phyloP scores from a whole-genome alignment of 2,329 filamentous ascomycete genomes.

The Hypoxylon sp. region DNA sequence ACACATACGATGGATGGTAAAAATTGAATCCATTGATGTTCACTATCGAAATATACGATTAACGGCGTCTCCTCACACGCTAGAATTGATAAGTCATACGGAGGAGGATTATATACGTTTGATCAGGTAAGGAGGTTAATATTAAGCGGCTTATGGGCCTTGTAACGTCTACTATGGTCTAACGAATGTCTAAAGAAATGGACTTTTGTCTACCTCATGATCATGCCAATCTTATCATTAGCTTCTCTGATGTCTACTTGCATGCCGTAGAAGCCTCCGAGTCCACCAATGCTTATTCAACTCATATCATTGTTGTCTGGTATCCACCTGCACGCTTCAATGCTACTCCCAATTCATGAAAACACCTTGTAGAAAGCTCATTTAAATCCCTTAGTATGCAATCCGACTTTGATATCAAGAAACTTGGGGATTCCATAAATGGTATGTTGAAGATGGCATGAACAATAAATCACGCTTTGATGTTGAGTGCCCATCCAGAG shows the following conservation, averaged over 20 bases:
- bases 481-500: slow-evolving; percentile 38
- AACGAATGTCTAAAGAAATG: slow-evolving; percentile 32
- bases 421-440: background rate
- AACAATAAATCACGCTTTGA: slow-evolving; percentile 34
- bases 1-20: background rate
- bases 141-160: slow-evolving; percentile 19
- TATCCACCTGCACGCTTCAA: slow-evolving; percentile 19
- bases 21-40: background rate
- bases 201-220: slow-evolving; percentile 32
- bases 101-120: background rate
- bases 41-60: background rate
- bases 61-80: background rate
- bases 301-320: background rate
- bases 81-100: too few species aligned
- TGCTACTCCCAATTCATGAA: background rate
- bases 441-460: background rate
- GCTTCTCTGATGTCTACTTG: slow-evolving; percentile 5
- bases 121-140: slow-evolving; percentile 4
- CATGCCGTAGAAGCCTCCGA: background rate
- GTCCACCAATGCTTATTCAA: slow-evolving; percentile 4
- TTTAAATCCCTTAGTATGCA: background rate
- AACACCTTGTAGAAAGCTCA: slow-evolving; percentile 8
- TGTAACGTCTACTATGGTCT: slow-evolving; percentile 20
- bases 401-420: background rate
- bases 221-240: slow-evolving; percentile 22